phyloP scores from a whole-genome alignment of 371 early-diverging fungal species.

The Parasitella parasitica region DNA sequence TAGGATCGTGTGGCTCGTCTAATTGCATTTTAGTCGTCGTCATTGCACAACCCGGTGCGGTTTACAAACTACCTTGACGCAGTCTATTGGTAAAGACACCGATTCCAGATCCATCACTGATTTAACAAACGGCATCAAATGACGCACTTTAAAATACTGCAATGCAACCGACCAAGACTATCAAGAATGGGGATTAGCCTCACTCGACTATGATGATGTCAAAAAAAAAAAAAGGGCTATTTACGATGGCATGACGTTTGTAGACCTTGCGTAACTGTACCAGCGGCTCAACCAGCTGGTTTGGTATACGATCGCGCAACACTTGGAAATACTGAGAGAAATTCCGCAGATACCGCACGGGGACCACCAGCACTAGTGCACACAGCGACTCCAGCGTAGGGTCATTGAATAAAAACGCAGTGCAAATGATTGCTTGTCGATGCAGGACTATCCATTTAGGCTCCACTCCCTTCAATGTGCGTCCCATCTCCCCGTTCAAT shows the following conservation, averaged over 20 bases:
- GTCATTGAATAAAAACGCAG: conserved; percentile 44
- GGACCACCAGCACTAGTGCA: conserved; percentile 56
- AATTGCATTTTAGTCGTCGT: background rate
- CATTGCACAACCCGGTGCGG: no score
- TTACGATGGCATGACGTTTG: conserved; percentile 27
- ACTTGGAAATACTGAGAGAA: conserved; percentile 55
- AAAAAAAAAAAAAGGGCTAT: background rate
- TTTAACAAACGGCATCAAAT: conserved; percentile 55
- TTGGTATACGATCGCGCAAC: conserved; percentile 53
- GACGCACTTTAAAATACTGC: conserved; percentile 47
- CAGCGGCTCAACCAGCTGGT: conserved; percentile 46
- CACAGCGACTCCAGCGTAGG: conserved; percentile 24
- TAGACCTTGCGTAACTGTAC: conserved; percentile 28
- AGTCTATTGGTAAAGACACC: conserved; percentile 56
- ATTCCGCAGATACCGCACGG: conserved; percentile 51
- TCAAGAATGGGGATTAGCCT: background rate
- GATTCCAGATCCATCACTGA: conserved; percentile 63
- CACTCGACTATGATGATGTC: no score
- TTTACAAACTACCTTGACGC: conserved; percentile 51
- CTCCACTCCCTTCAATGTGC: conserved; percentile 35
- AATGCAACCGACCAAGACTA: conserved; percentile 47
- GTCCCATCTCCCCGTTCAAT: conserved; percentile 62
- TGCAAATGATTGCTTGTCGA: conserved; percentile 43
- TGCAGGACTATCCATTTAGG: conserved; percentile 60
- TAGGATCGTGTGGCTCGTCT: conserved; percentile 56